These are phyloP conservation scores for Yamadazyma diospyri DNA, from an alignment of 1,139 yeast genomes.

Conservation along the genomic window DNA sequence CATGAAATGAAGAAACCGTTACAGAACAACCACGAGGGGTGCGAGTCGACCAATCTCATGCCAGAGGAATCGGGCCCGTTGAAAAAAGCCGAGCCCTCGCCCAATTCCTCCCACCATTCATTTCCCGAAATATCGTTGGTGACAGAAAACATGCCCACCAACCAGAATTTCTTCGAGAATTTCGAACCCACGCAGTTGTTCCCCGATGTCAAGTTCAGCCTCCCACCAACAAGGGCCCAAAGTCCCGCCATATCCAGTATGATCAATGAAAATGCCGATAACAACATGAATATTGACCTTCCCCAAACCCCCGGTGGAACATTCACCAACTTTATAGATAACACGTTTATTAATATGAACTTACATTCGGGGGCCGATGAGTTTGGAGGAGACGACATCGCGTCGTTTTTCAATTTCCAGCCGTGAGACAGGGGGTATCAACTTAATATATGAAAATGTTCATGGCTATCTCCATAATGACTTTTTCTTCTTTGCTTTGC, in stretches of 20 bases:
- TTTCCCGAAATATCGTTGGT: conserved; percentile 48
- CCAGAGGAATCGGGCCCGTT: neutral
- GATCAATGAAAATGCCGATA: conserved; percentile 1
- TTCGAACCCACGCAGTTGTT: conserved; percentile 51
- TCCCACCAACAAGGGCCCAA: conserved; percentile 38
- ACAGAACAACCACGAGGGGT: conserved; percentile 2
- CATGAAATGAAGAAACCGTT: conserved; percentile 23
- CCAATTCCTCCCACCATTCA: conserved; percentile 36
- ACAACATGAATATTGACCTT: conserved; percentile 5
- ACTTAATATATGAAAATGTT: neutral
- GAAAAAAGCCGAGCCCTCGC: conserved; percentile 28
- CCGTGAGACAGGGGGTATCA: neutral
- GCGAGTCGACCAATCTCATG: conserved; percentile 1
- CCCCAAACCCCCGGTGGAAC: conserved; percentile 33
- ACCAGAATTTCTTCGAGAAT: conserved; percentile 41
- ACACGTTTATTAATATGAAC: conserved; percentile 44
- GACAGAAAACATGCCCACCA: conserved; percentile 41
- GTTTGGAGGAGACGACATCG: conserved; percentile 32
- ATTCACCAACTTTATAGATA: conserved; percentile 40
- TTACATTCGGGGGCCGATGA: conserved; percentile 38
- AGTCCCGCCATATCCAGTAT: conserved; percentile 17
- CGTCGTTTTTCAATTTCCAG: conserved; percentile 25
- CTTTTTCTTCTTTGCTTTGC: conserved; percentile 18
- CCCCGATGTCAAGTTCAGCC: conserved; percentile 33
- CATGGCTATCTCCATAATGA: conserved; percentile 13